Percentiles rank a stretch among this genome's conserved stretches.
Conservation (phyloP, 2,329 filamentous ascomycete species). For the Fusarium sp. region DNA sequence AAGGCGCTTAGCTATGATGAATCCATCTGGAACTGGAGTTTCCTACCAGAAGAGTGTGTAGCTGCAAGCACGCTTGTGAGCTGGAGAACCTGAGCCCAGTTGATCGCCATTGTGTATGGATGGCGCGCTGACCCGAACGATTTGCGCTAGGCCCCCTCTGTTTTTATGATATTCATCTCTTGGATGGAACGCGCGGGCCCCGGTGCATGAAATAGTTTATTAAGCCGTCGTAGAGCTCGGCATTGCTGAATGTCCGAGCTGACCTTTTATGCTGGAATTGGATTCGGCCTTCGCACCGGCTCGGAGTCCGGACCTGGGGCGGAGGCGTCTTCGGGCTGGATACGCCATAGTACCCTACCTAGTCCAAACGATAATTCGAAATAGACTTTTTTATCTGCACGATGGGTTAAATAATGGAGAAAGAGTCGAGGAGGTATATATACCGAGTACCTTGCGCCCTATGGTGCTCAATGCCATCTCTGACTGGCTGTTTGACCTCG, state of each 20-base stretch:
- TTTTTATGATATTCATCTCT: not conserved
- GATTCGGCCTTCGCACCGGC: not conserved
- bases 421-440: not conserved
- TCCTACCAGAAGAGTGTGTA: not conserved
- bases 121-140: not conserved
- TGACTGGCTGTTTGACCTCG: not conserved
- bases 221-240: not conserved
- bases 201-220: not conserved
- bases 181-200: slow-evolving; percentile 1
- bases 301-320: not conserved
- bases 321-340: not conserved
- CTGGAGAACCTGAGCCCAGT: not conserved
- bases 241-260: not conserved
- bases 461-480: not conserved
- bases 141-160: not conserved
- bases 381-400: too few species aligned
- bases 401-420: not conserved
- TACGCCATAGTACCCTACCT: not conserved
- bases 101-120: not conserved
- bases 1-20: not conserved
- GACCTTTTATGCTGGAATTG: not conserved
- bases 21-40: not conserved
- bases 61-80: not conserved
- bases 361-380: too few species aligned
- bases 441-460: not conserved